These are phyloP conservation scores for Camelina sativa DNA, from an alignment of 345 rosid genomes.

Conservation along the genomic window DNA sequence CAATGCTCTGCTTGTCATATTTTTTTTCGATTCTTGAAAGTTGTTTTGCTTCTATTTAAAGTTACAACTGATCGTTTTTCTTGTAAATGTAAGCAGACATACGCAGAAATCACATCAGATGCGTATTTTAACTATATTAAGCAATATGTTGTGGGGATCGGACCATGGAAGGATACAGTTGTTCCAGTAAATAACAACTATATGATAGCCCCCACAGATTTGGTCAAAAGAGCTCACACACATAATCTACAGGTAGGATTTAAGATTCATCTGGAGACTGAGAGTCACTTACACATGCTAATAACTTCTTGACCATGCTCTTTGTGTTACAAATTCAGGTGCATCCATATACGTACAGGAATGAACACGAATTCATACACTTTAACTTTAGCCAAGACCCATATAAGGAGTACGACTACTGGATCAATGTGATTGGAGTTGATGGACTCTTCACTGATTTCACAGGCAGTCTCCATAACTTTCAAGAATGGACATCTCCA, in stretches of 20 bases:
- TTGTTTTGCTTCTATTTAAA: not conserved
- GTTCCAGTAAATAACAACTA: conserved; percentile 71
- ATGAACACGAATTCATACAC: conserved; percentile 64
- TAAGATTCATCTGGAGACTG: not conserved
- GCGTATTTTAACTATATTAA: conserved; percentile 69
- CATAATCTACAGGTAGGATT: conserved; percentile 68
- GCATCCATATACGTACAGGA: conserved; percentile 88
- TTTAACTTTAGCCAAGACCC: conserved; percentile 82
- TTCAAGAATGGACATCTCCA: conserved; percentile 63
- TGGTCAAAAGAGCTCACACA: conserved; percentile 84
- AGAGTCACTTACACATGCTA: conserved; percentile 10
- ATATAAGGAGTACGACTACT: conserved; percentile 70
- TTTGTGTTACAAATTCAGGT: conserved; percentile 56
- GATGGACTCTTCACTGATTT: conserved; percentile 96
- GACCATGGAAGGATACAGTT: conserved; percentile 96
- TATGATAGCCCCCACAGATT: conserved; percentile 74
- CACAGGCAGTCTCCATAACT: conserved; percentile 79
- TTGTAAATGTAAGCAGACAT: conserved; percentile 58
- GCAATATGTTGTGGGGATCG: conserved; percentile 86
- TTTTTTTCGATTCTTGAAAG: not conserved
- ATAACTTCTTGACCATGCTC: conserved; percentile 25
- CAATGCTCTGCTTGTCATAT: conserved; percentile 14
- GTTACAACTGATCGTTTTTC: not conserved
- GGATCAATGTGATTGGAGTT: conserved; percentile 78
- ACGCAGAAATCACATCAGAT: conserved; percentile 89